phyloP scores from a whole-genome alignment of 1,284 basidiomycete genomes.

The Coniferiporia sulphurascens region DNA sequence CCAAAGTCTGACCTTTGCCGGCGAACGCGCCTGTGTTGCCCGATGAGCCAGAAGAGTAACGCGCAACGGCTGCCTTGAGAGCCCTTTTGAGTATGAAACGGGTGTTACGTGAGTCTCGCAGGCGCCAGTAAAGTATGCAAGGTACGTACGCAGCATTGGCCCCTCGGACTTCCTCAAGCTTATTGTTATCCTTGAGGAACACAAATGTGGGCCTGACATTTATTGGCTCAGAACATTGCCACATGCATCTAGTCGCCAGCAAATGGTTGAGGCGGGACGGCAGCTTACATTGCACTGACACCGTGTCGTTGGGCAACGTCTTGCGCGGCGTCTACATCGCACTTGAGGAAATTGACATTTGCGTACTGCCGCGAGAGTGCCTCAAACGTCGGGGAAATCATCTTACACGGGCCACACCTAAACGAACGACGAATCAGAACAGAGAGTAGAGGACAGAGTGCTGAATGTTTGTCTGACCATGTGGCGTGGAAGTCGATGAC shows the following conservation, averaged over 20 bases:
- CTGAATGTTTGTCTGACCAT: conserved; percentile 43
- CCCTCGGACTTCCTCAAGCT: conserved; percentile 65
- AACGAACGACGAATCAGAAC: conserved; percentile 1
- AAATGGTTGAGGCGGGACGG: not conserved
- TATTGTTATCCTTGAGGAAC: conserved; percentile 61
- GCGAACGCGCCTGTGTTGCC: conserved; percentile 42
- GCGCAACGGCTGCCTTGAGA: conserved; percentile 51
- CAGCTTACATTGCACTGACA: conserved; percentile 60
- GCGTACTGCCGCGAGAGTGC: conserved; percentile 59
- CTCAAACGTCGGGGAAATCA: conserved; percentile 70
- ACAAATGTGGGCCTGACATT: conserved; percentile 71
- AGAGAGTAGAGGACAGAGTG: not conserved
- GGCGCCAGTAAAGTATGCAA: not conserved
- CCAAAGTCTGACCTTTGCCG: conserved; percentile 70
- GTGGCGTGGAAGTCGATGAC: conserved; percentile 81
- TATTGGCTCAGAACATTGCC: not conserved
- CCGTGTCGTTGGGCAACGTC: conserved; percentile 60
- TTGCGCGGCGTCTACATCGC: conserved; percentile 66
- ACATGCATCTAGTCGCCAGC: not conserved
- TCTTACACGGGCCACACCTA: conserved; percentile 80
- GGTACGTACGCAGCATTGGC: conserved; percentile 56
- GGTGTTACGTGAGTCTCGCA: conserved; percentile 4
- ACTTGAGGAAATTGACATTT: conserved; percentile 73
- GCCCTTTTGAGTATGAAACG: conserved; percentile 35
- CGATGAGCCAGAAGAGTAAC: conserved; percentile 40